Percentiles rank a stretch among this genome's conserved stretches.
Conservation (phyloP, 2,329 filamentous ascomycete species). For the Hypoxylon sp. region DNA sequence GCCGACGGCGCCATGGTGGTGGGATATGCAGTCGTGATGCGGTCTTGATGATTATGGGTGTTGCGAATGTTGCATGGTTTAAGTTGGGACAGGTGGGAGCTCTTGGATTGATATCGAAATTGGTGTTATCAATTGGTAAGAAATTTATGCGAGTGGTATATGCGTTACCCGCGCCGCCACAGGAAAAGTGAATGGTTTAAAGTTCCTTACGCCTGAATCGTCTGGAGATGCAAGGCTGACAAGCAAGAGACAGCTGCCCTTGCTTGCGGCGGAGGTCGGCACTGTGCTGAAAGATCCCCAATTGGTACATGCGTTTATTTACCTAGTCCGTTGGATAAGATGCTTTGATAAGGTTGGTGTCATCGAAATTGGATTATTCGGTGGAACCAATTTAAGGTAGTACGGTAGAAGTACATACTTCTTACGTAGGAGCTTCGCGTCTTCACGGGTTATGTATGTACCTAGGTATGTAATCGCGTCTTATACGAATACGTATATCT, state of each 20-base stretch:
- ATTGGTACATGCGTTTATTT: constrained; percentile 10
- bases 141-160: constrained; percentile 4
- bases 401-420: background rate
- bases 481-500: background rate
- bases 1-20: constrained; percentile 68
- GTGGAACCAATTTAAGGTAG: background rate
- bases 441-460: too few species aligned
- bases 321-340: constrained; percentile 21
- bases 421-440: constrained; percentile 20
- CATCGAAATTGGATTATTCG: background rate
- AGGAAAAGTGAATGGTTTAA: constrained; percentile 17
- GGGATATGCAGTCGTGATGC: constrained; percentile 14
- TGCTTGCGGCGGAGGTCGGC: constrained; percentile 22
- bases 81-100: constrained; percentile 4
- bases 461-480: constrained; percentile 11
- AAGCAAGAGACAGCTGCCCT: constrained; percentile 25
- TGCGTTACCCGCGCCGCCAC: constrained; percentile 8
- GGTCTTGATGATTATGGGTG: constrained; percentile 29
- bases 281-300: background rate
- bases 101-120: background rate
- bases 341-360: background rate
- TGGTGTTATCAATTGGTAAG: constrained; percentile 11
- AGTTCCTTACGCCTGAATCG: constrained; percentile 15
- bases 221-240: constrained; percentile 38
- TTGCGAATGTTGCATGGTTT: constrained; percentile 43